Evolutionary conservation across 805 yeast genomes (phyloP), one percentile per base, ranked within the genome.

Genomic region (Pichia rugopelliculosa): DNA sequence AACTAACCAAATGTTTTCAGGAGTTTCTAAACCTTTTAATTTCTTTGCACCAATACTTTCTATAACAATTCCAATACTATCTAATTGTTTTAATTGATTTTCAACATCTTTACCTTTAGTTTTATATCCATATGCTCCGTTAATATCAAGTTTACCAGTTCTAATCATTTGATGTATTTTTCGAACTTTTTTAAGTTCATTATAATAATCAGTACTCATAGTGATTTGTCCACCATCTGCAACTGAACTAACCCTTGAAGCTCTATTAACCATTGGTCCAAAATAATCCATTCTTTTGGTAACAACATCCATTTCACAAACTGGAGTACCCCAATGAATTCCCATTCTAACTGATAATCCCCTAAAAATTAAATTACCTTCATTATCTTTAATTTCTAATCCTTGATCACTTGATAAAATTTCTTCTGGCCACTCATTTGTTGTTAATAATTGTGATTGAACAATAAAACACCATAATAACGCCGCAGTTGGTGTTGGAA

Each of bases 211-310:
- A 8, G 81, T 74, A 58, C 95, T 84, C 48, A 90, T 75, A 0
- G 96, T 81, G 25, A 91, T 87, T 65, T 91, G 96, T n/a, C 99
- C 99, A 50, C 99, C 99, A 65, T 88, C 96, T 0, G 99, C 99
- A 44, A 87, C 85, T 8, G 96, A 86, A 60, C 90, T 83, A 23
- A 93, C 91, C 58, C 99, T 76, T 1, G 98, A 83, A 1, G 99
- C 87, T 44, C 96, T 75, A 59, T 93, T 93, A 27, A 93, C 99
- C 89, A 93, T 90, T 0, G 99, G 99, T 0, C 99, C 99, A 58
- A 93, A 85, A 66, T 93, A 93, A 68, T 93, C 99, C 99, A 93
- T 93, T 70, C 99, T 80, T 56, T 89, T 80, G 0, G 99, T 93
- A 46, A 90, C 90, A 50, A 91, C 84, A 69, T 93, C 99, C 8